A percentile compares a stretch with the other conserved stretches of the same genome.
Evolutionary conservation across 2,329 filamentous ascomycete genomes (phyloP).

Genomic region (Albophoma yamanashiensis): DNA sequence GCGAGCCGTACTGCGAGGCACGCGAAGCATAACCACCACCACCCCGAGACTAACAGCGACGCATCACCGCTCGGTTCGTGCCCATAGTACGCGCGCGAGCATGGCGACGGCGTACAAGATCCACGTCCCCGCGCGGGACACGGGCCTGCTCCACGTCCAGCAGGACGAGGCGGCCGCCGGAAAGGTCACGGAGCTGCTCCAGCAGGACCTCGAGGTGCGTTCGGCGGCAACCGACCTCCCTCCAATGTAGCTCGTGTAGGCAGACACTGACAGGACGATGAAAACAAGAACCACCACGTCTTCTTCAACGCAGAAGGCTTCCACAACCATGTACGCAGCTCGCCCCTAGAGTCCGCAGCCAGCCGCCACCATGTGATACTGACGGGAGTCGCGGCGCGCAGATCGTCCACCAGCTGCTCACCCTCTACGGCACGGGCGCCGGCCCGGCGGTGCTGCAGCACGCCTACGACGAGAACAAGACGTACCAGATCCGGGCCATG

Average conservation of each 20-base stretch:
- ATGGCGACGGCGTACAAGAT: constrained; percentile 40
- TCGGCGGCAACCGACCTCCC: neutral
- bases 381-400: constrained; percentile 9
- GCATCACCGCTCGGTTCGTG: neutral
- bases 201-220: constrained; percentile 57
- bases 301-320: constrained; percentile 69
- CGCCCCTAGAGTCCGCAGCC: neutral
- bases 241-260: too few species aligned
- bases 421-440: constrained; percentile 67
- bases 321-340: constrained; percentile 61
- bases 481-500: constrained; percentile 51
- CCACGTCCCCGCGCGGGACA: constrained; percentile 34
- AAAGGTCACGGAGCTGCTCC: constrained; percentile 56
- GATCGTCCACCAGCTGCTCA: constrained; percentile 65
- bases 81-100: neutral
- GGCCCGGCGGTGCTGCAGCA: constrained; percentile 44
- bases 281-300: constrained; percentile 50
- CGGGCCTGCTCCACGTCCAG: constrained; percentile 35
- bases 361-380: too few species aligned
- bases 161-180: constrained; percentile 49
- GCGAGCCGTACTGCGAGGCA: neutral
- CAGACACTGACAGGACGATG: too few species aligned
- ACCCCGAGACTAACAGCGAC: neutral
- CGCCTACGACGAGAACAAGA: constrained; percentile 53
- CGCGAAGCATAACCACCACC: neutral